Conservation (phyloP, 805 yeast species). For the Sugiyamaella mastotermitis region DNA sequence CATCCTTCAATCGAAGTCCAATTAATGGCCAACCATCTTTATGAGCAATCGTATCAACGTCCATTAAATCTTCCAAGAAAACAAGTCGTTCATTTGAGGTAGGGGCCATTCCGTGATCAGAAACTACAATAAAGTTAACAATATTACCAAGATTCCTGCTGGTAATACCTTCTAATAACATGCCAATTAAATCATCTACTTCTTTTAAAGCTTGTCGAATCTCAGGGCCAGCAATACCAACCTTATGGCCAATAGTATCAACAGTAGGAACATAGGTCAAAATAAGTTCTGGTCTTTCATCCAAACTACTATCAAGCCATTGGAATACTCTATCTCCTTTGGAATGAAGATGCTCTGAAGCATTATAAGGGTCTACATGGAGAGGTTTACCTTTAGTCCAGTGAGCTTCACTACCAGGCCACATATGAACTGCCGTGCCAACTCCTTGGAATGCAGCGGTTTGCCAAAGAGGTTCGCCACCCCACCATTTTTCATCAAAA, state of each 20-base stretch:
- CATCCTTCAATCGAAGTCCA: constrained; percentile 58
- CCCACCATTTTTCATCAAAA: constrained; percentile 65
- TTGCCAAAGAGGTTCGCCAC: constrained; percentile 86
- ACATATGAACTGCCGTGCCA: constrained; percentile 80
- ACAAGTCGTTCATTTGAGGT: constrained; percentile 64
- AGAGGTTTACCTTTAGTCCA: constrained; percentile 38
- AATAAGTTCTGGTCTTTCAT: constrained; percentile 65
- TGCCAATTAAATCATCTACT: constrained; percentile 61
- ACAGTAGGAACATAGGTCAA: constrained; percentile 76
- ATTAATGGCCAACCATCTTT: constrained; percentile 82
- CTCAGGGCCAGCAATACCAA: constrained; percentile 60
- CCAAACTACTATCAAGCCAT: constrained; percentile 59
- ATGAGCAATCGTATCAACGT: constrained; percentile 48
- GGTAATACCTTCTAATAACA: constrained; percentile 42
- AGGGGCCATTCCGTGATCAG: constrained; percentile 95
- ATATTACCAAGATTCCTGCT: constrained; percentile 54
- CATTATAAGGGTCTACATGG: constrained; percentile 55
- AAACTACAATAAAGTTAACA: constrained; percentile 70
- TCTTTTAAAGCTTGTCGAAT: constrained; percentile 47
- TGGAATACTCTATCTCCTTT: constrained; percentile 54
- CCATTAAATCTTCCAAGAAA: constrained; percentile 66
- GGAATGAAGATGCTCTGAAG: constrained; percentile 48
- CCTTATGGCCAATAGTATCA: constrained; percentile 69
- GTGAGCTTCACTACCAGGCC: constrained; percentile 88
- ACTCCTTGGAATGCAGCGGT: constrained; percentile 63